phyloP scores from a whole-genome alignment of 768 basidiomycete species.

The Trametes meyenii region DNA sequence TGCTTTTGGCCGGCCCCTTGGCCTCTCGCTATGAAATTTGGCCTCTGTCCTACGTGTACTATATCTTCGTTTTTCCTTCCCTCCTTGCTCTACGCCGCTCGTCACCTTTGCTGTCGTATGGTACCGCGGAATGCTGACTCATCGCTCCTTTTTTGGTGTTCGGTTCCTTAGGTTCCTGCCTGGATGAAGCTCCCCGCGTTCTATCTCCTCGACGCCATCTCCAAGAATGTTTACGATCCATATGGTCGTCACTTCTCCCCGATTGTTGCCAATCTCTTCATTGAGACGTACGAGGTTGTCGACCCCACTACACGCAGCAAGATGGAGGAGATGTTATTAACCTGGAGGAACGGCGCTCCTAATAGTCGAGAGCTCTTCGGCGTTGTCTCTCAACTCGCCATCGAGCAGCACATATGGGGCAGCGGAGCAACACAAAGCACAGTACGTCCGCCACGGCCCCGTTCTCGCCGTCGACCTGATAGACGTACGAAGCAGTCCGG shows the following conservation, averaged over 20 bases:
- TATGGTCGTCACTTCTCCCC: conserved; percentile 86
- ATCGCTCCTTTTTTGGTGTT: conserved; percentile 36
- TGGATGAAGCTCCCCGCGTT: conserved; percentile 92
- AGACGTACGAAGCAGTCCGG: conserved; percentile 11
- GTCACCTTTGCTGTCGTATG: neutral
- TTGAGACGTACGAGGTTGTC: conserved; percentile 86
- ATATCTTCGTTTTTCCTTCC: conserved; percentile 7
- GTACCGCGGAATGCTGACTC: conserved; percentile 67
- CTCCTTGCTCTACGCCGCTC: conserved; percentile 14
- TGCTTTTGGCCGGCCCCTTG: conserved; percentile 10
- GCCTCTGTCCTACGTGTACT: conserved; percentile 13
- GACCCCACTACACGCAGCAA: conserved; percentile 85
- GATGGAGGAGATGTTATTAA: conserved; percentile 97
- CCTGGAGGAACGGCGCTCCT: conserved; percentile 90
- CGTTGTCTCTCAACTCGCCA: conserved; percentile 71
- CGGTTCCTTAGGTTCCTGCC: conserved; percentile 69
- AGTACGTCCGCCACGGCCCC: conserved; percentile 38
- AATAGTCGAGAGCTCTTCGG: conserved; percentile 86
- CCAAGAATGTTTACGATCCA: conserved; percentile 93
- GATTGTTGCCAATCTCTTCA: conserved; percentile 81
- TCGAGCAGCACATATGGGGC: conserved; percentile 86
- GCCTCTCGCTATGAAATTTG: conserved; percentile 16
- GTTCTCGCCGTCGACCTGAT: neutral
- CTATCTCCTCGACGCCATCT: conserved; percentile 95
- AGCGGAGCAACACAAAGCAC: conserved; percentile 45